These are phyloP conservation scores for Wickerhamiella brachini DNA, from an alignment of 805 yeast genomes.

Conservation along the genomic window DNA sequence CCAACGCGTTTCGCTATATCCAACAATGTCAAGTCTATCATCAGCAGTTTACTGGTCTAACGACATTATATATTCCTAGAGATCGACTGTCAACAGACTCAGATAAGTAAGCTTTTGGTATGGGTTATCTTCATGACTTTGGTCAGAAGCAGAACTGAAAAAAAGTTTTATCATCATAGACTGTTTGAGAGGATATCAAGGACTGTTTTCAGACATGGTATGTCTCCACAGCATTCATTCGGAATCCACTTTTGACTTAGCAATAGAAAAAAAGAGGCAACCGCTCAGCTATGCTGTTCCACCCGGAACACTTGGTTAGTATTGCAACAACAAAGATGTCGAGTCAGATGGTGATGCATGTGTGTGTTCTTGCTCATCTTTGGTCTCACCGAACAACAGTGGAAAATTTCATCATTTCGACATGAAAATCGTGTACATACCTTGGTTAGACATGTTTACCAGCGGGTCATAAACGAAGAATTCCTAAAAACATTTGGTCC, in stretches of 20 bases:
- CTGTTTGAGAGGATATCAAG: too few relatives aligned
- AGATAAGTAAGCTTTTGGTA: conserved; percentile 21
- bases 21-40: not conserved
- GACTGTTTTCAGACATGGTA: too few relatives aligned
- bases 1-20: not conserved
- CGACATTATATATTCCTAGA: not conserved
- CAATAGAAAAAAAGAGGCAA: too few relatives aligned
- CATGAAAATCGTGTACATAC: not conserved
- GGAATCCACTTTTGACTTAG: not conserved
- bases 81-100: conserved; percentile 4
- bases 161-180: conserved; percentile 16
- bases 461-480: conserved; percentile 21
- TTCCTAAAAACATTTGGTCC: conserved; percentile 20
- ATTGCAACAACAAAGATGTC: not conserved
- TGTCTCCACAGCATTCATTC: not conserved
- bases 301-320: conserved; percentile 1
- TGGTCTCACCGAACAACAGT: conserved; percentile 10
- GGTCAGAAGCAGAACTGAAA: conserved; percentile 24
- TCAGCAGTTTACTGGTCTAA: not conserved
- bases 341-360: conserved; percentile 24
- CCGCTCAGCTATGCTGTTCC: not conserved
- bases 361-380: conserved; percentile 14
- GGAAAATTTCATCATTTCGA: conserved; percentile 4
- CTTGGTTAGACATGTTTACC: not conserved
- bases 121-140: conserved; percentile 17